Conservation (phyloP, 495 filamentous ascomycete species). For the Margaritispora aquatica region DNA sequence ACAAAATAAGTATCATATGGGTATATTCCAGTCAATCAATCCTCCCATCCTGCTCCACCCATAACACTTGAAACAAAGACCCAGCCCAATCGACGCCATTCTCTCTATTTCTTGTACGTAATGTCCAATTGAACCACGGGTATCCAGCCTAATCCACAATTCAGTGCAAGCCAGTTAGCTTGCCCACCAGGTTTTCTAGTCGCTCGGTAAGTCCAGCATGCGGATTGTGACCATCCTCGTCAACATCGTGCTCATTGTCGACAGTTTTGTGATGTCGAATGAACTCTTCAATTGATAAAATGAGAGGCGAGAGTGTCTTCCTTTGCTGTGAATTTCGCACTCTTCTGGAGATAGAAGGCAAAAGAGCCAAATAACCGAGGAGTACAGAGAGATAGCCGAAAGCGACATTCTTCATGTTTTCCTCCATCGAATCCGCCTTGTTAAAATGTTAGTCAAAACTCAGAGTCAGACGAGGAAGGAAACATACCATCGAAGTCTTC, state of each 20-base stretch:
- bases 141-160: not conserved
- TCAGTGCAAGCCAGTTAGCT: slow-evolving; percentile 6
- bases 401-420: slow-evolving; percentile 79
- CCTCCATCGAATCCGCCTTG: slow-evolving; percentile 81
- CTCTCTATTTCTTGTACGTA: not conserved
- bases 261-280: slow-evolving; percentile 69
- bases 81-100: not conserved
- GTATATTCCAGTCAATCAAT: not conserved
- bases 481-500: slow-evolving; percentile 44
- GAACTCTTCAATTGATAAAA: slow-evolving; percentile 85
- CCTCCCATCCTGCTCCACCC: not conserved
- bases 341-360: slow-evolving; percentile 40
- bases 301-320: slow-evolving; percentile 52
- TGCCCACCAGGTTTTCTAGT: slow-evolving; percentile 17
- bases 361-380: slow-evolving; percentile 70
- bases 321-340: slow-evolving; percentile 49
- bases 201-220: slow-evolving; percentile 41
- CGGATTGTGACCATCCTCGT: slow-evolving; percentile 37
- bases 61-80: not conserved
- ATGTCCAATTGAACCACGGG: not conserved
- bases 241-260: slow-evolving; percentile 45
- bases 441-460: not conserved
- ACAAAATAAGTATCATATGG: not conserved
- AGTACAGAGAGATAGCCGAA: slow-evolving; percentile 87
- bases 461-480: slow-evolving; percentile 26